A percentile compares a stretch with the other conserved stretches of the same genome.
These are phyloP conservation scores for Elongisporangium anandrum DNA, from an alignment of 352 stramenopile species.

Conservation along the genomic window DNA sequence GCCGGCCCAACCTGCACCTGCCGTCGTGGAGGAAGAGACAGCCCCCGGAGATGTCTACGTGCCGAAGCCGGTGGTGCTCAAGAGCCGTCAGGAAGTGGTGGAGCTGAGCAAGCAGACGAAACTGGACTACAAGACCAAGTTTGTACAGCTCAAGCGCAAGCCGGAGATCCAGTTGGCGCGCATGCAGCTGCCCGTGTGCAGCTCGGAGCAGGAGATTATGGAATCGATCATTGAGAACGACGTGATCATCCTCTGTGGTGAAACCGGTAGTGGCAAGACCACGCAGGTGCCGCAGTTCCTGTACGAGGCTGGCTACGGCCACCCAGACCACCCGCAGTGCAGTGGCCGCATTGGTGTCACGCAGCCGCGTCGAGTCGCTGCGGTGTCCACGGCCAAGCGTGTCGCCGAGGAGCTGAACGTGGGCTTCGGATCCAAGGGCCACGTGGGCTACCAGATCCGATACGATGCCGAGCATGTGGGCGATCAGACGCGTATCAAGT, in stretches of 20 bases:
- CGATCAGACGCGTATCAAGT: constrained; percentile 93
- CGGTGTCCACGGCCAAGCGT: constrained; percentile 96
- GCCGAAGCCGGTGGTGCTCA: constrained; percentile 63
- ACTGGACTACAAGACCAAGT: constrained; percentile 61
- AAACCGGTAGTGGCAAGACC: constrained; percentile 98
- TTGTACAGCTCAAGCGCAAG: constrained; percentile 75
- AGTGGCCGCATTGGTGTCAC: constrained; percentile 93
- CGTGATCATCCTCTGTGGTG: constrained; percentile 97
- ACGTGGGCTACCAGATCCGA: constrained; percentile 98
- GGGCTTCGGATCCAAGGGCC: constrained; percentile 50
- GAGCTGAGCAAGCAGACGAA: constrained; percentile 43
- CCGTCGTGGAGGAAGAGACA: constrained; percentile 10
- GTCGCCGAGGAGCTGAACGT: constrained; percentile 97
- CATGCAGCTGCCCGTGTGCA: constrained; percentile 96
- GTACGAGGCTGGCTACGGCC: constrained; percentile 92
- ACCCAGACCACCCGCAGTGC: constrained; percentile 43
- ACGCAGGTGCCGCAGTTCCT: constrained; percentile 99
- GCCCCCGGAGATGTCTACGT: constrained; percentile 48
- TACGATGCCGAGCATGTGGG: constrained; percentile 95
- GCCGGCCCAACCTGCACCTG: not conserved
- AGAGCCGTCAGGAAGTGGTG: constrained; percentile 52
- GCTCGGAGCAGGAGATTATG: constrained; percentile 99
- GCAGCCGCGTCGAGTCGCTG: constrained; percentile 97
- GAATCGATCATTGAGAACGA: constrained; percentile 94
- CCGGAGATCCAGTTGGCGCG: constrained; percentile 85